Evolutionary conservation across 129 eudicot genomes (phyloP).

Genomic region (Calendula officinalis): DNA sequence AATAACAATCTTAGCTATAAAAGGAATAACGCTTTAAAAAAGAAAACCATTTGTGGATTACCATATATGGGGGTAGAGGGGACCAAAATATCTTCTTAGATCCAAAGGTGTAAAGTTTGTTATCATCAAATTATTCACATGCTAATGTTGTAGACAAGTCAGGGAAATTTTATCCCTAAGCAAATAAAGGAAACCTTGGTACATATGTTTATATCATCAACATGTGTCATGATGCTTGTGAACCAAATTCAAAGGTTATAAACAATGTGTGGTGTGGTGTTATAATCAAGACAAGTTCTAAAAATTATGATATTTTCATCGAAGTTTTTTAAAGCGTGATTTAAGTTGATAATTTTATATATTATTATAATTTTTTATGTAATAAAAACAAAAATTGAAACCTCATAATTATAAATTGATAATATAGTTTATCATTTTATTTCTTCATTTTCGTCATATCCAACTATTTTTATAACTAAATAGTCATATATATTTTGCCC

Average conservation of each 20-base stretch:
- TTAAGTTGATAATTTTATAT: too few relatives aligned
- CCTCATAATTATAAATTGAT: too few relatives aligned
- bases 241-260: not conserved
- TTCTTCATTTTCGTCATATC: too few relatives aligned
- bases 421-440: too few relatives aligned
- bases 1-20: not conserved
- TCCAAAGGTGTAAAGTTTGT: slow-evolving; percentile 17
- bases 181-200: slow-evolving; percentile 21
- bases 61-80: slow-evolving; percentile 11
- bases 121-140: slow-evolving; percentile 27
- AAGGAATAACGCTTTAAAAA: slow-evolving; percentile 2
- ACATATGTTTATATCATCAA: slow-evolving; percentile 13
- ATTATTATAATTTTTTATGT: too few relatives aligned
- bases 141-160: slow-evolving; percentile 22
- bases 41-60: slow-evolving; percentile 16
- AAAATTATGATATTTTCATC: too few relatives aligned
- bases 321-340: too few relatives aligned
- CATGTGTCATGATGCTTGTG: not conserved
- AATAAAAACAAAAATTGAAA: too few relatives aligned
- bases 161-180: slow-evolving; percentile 13
- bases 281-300: too few relatives aligned
- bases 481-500: too few relatives aligned
- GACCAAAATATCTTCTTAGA: slow-evolving; percentile 24
- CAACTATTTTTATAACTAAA: too few relatives aligned
- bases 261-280: too few relatives aligned